Base-by-base conservation (phyloP, 1,284 basidiomycete species). In the Ganoderma sinense region DNA sequence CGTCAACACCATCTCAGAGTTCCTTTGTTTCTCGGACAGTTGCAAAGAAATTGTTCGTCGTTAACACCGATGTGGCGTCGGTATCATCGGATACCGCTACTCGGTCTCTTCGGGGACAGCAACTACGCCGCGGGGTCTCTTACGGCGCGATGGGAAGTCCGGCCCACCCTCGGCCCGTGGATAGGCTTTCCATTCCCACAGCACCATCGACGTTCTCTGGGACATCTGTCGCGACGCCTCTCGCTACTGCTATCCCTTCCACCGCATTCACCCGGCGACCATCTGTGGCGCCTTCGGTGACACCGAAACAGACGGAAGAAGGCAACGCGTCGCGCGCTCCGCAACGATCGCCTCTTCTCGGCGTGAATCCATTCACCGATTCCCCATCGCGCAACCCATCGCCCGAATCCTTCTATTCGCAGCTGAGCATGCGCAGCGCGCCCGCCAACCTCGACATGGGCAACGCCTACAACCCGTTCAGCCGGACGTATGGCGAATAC, bases 351-450 rank as follows among this genome's bases (percentile, higher is more conserved):
- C 65, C 72, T n/a, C 58, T 70, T 40, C 73, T 71, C 20, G 69
- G 73, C 23, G 40, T 69, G 8, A 75, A 77, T 66, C 74, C 76
- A 5, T 78, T 78, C 72, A 43, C 33, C 41, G 76, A 76, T 39
- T 71, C 72, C 1, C 60, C 74, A 5, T 67, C 73, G 14, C 75
- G 74, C 16, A 58, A 73, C 40, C 70, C 71, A 14, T 75, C 75
- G 1, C 74, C 78, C 6, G 73, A 73, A 56, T 72, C 75, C 20
- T 59, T 71, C 26, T 61, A 61, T 56, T 71, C 77, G 5, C 51
- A 60, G 16, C 31, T 64, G 23, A 75, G 69, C 55, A 71, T 66
- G 63, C 31, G 33, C 36, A 71, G 73, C 14, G 68, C 65, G 1
- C 62, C 66, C 7, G 59, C 60, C 2, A 61, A 65, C 51, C 23